Evolutionary conservation across 2,329 filamentous ascomycete species (phyloP), one percentile per base, ranked within the genome.

Genomic region (Blumeria hordei): DNA sequence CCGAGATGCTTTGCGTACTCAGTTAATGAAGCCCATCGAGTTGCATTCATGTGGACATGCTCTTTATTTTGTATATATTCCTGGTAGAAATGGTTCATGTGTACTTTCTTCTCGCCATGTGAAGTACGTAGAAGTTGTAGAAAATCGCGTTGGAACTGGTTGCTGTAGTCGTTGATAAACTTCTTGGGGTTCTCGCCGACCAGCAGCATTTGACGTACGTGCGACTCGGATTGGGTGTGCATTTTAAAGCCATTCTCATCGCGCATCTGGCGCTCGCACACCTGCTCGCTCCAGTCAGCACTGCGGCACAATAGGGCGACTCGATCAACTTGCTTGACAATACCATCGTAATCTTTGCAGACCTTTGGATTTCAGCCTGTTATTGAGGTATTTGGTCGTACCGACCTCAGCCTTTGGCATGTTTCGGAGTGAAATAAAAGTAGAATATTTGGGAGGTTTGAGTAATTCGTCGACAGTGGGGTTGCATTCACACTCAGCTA

Each of bases 331-430:
- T 74, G 74, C 65, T 65, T 85, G 79, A 59, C 88, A 95, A 70
- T 88, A 96, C 85, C 87, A 98, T 66, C 90, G 78, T 55, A 98
- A 73, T 6, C 90, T 77, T 64, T 92, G 83, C 10, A 80, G 69
- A 55, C 80, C 81, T 67, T 86, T 83, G 59, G 79, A 77, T 70
- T 94, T 95, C 72, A 94, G 81, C 70, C 88, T 83, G 71, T 96
- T 96, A 69, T 77, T 80, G 57, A 96, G 76, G 67, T 86, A 78
- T 70, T 95, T 96, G n/a, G 83, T 87, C 56, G 82, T 85, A 59
- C 92, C 92, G 55, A 86, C 81, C 72, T 96, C 92, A 63, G 92
- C 92, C 72, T 85, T 86, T 54, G 83, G 82, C 90, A 96, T 96
- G 21, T 54, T 66, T 82, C 71, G 64, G 62, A 32, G n/a, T 41